Percentiles rank a stretch among this genome's conserved stretches.
Conservation (phyloP, 768 basidiomycete genomes). For the Candolleomyces aberdarensis region DNA sequence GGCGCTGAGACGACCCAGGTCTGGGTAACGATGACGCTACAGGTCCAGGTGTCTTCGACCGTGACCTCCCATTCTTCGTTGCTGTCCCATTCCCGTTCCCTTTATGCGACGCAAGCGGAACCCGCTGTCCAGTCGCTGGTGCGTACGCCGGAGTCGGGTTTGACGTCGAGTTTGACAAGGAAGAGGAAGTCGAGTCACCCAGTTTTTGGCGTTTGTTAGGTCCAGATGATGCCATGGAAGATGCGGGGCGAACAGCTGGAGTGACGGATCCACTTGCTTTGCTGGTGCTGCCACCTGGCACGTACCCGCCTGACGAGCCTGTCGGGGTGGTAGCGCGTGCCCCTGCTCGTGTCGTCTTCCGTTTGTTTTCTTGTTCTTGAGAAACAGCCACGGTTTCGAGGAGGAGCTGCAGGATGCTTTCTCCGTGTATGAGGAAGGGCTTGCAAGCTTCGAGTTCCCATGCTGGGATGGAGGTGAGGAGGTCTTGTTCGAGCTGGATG, state of each 20-base stretch:
- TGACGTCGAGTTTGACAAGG: constrained; percentile 16
- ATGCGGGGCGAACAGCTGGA: constrained; percentile 58
- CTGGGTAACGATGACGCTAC: neutral
- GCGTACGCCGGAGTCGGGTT: constrained; percentile 11
- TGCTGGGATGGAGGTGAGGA: constrained; percentile 68
- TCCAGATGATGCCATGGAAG: constrained; percentile 33
- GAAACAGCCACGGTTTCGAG: constrained; percentile 63
- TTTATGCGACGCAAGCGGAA: constrained; percentile 40
- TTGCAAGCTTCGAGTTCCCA: constrained; percentile 82
- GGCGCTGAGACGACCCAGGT: constrained; percentile 27
- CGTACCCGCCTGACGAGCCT: constrained; percentile 26
- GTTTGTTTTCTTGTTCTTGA: constrained; percentile 78
- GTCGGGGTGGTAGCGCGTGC: constrained; percentile 60
- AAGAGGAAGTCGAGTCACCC: constrained; percentile 31
- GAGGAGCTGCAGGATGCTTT: constrained; percentile 75
- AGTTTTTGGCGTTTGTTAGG: constrained; percentile 65
- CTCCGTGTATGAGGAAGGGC: constrained; percentile 82
- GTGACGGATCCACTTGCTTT: constrained; percentile 44
- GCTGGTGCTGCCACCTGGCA: constrained; percentile 32
- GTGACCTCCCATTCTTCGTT: neutral
- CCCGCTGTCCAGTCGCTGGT: constrained; percentile 18
- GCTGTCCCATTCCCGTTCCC: constrained; percentile 15
- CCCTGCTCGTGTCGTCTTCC: constrained; percentile 46
- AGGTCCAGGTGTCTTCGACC: neutral
- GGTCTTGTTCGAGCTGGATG: constrained; percentile 81